phyloP scores from a whole-genome alignment of 768 basidiomycete species.

The Tylopilus cervinicoccineus region DNA sequence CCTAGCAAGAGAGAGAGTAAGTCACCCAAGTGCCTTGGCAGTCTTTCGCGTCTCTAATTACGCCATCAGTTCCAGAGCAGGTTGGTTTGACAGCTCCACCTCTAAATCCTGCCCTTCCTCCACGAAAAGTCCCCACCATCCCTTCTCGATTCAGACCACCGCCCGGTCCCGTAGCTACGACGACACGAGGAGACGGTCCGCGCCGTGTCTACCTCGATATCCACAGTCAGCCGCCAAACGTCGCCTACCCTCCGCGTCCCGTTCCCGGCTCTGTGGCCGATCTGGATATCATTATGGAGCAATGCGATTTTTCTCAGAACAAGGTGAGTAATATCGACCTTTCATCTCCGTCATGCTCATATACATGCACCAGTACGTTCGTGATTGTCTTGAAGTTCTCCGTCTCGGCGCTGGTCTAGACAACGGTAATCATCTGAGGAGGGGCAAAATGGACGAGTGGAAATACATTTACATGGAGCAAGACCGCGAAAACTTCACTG shows the following conservation, averaged over 20 bases:
- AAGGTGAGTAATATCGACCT: conserved; percentile 45
- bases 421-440: conserved; percentile 66
- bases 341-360: conserved; percentile 7
- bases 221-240: conserved; percentile 52
- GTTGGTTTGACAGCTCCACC: conserved; percentile 53
- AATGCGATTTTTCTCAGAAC: conserved; percentile 84
- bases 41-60: background rate
- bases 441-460: conserved; percentile 79
- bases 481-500: conserved; percentile 37
- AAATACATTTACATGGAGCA: conserved; percentile 84
- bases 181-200: conserved; percentile 71
- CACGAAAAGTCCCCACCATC: conserved; percentile 40
- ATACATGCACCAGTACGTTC: conserved; percentile 66
- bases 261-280: conserved; percentile 82
- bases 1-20: conserved; percentile 76
- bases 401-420: conserved; percentile 90
- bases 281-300: conserved; percentile 84
- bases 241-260: conserved; percentile 87
- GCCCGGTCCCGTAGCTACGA: conserved; percentile 44
- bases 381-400: conserved; percentile 93
- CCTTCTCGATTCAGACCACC: conserved; percentile 47
- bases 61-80: conserved; percentile 60
- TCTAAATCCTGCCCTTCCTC: conserved; percentile 74
- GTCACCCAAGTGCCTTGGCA: conserved; percentile 27
- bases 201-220: conserved; percentile 76